Evolutionary conservation across 1,284 basidiomycete genomes (phyloP), one percentile per base, ranked within the genome.

Genomic region (Coriolopsis trogii): DNA sequence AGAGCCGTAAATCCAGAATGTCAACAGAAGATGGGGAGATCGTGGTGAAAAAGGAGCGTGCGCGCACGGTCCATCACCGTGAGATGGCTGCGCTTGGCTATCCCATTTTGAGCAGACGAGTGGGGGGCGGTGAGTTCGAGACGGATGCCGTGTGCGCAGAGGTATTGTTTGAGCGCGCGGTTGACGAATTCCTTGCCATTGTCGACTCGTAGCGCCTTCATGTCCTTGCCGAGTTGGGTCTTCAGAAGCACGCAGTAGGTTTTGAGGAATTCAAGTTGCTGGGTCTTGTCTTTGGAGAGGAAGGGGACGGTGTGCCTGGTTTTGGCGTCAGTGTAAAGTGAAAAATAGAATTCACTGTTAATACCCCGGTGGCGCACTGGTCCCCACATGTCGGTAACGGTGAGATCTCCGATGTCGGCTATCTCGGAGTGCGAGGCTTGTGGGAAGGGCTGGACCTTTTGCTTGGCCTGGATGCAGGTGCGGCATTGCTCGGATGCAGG

Each of bases 311-410:
- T 51, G 10, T 43, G 51, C 1, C 66, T 56, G 0, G 58, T 55
- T 0, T 33, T 24, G 39, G 62, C 63, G 41, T 72, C 66, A 0
- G 63, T 71, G 55, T 66, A 69, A 0, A 59, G 55, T 12, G 64
- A 49, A 38, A 59, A 63, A 42, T 71, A 73, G 1, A 12, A 28
- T 13, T 62, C 46, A 3, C 63, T 47, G 2, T 62, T 51, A 15
- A 68, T 50, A 2, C 69, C 67, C 39, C 56, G 26, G 3, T 63
- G 54, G 1, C 48, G 55, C 3, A 72, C 47, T 13, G 70, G 70
- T 15, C 73, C 74, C 73, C 73, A 74, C 6, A 74, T 39, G 46
- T 77, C 72, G 0, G 61, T 63, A 34, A 72, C 67, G 8, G 73
- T 58, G 8, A 70, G 59, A 26, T 72, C 69, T 1, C 72, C 72